phyloP scores from a whole-genome alignment of 129 eudicot species.

The Kitagawia praeruptora region DNA sequence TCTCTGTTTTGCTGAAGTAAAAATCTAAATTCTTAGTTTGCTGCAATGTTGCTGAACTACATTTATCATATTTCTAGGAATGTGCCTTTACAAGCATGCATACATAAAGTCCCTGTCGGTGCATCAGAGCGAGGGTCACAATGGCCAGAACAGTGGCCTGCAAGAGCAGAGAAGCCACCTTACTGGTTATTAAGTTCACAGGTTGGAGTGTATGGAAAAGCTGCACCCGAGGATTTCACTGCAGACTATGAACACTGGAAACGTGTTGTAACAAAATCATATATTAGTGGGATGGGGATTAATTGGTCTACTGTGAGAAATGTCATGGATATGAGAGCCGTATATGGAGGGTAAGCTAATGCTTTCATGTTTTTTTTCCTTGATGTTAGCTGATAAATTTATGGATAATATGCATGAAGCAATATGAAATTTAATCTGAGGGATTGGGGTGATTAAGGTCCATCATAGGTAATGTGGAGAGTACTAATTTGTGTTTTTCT shows the following conservation, averaged over 20 bases:
- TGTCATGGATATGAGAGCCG: slow-evolving; percentile 19
- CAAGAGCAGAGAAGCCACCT: slow-evolving; percentile 23
- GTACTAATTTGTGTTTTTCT: neutral
- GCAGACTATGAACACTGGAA: slow-evolving; percentile 91
- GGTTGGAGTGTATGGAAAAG: slow-evolving; percentile 87
- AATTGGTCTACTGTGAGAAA: slow-evolving; percentile 55
- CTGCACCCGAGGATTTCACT: slow-evolving; percentile 87
- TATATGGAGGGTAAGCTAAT: slow-evolving; percentile 18
- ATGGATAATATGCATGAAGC: neutral
- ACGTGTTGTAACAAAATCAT: slow-evolving; percentile 69
- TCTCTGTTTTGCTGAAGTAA: neutral
- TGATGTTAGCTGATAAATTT: neutral
- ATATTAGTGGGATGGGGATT: slow-evolving; percentile 65
- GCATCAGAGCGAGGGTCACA: slow-evolving; percentile 22
- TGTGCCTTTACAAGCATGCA: slow-evolving; percentile 30
- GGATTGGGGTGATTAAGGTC: neutral
- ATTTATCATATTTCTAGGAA: slow-evolving; percentile 12
- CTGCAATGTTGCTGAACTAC: neutral
- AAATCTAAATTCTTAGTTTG: neutral
- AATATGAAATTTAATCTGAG: neutral
- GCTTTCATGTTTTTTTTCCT: neutral
- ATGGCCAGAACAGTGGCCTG: slow-evolving; percentile 34
- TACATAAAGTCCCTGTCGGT: slow-evolving; percentile 22
- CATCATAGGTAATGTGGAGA: neutral
- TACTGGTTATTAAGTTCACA: slow-evolving; percentile 44